These are phyloP conservation scores for Jamesozyma piceae DNA, from an alignment of 805 yeast species.

Conservation along the genomic window DNA sequence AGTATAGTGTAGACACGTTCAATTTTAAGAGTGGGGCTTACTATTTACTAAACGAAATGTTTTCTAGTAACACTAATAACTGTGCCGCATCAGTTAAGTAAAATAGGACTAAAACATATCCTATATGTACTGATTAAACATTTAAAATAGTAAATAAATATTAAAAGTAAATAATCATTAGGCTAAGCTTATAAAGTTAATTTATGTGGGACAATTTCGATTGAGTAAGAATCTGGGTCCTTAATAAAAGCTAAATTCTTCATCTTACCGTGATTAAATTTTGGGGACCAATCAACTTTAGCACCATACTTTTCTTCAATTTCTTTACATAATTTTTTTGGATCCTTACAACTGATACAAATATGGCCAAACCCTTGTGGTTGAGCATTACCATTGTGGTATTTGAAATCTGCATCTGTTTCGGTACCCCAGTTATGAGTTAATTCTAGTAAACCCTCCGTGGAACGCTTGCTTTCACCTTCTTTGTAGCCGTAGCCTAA, in stretches of 20 bases:
- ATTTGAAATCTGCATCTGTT: conserved; percentile 57
- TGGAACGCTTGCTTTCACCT: conserved; percentile 35
- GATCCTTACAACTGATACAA: conserved; percentile 59
- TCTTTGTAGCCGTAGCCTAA: conserved; percentile 49
- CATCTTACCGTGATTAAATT: conserved; percentile 46
- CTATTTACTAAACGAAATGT: no score
- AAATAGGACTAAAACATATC: no score
- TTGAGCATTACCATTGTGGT: conserved; percentile 74
- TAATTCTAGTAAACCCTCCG: conserved; percentile 74
- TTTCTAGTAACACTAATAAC: no score
- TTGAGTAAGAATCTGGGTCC: conserved; percentile 87
- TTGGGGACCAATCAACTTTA: conserved; percentile 49
- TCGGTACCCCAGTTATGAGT: conserved; percentile 97
- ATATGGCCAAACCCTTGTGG: conserved; percentile 84
- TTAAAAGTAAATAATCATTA: no score
- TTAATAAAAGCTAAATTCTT: conserved; percentile 59
- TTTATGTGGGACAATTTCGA: conserved; percentile 55
- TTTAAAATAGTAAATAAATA: no score
- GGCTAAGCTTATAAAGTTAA: not conserved
- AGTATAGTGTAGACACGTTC: no score
- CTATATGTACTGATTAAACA: no score
- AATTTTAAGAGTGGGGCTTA: no score
- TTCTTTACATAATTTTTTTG: conserved; percentile 38
- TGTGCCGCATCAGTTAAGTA: no score
- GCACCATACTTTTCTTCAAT: conserved; percentile 39